A percentile compares a stretch with the other conserved stretches of the same genome.
Evolutionary conservation across 1,284 basidiomycete genomes (phyloP).

Genomic region (Sanghuangporus sanghuang): DNA sequence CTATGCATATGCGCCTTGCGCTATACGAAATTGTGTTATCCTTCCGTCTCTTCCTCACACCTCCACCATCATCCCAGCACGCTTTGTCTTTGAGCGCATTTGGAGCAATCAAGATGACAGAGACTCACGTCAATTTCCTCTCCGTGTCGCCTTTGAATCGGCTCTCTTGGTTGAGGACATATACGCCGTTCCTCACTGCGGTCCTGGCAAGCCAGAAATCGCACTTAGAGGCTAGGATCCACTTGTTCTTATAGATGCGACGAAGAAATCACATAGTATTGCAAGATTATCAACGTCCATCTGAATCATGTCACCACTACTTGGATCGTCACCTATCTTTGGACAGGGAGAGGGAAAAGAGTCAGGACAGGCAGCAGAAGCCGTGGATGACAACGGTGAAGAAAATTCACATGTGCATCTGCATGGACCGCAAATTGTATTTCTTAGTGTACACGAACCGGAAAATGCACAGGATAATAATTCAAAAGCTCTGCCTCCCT

Average conservation of each 20-base stretch:
- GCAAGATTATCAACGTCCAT: conserved; percentile 52
- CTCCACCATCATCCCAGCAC: conserved; percentile 1
- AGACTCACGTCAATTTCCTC: conserved; percentile 52
- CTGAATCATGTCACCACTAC: conserved; percentile 38
- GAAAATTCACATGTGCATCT: conserved; percentile 50
- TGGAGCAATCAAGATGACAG: neutral
- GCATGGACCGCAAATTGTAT: conserved; percentile 51
- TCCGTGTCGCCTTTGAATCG: conserved; percentile 82
- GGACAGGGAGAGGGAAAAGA: conserved; percentile 62
- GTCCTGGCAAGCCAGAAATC: conserved; percentile 54
- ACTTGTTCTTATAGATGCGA: conserved; percentile 37
- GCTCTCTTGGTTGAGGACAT: conserved; percentile 78
- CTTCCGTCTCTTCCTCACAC: neutral
- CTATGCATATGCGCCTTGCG: neutral
- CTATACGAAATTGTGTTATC: neutral
- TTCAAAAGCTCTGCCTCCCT: conserved; percentile 50
- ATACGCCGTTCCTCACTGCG: conserved; percentile 65
- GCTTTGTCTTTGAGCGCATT: neutral
- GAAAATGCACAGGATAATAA: conserved; percentile 29
- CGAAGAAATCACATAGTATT: conserved; percentile 33
- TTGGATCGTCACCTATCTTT: conserved; percentile 52
- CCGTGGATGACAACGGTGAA: conserved; percentile 33
- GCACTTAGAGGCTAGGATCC: conserved; percentile 65
- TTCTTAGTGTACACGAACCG: conserved; percentile 79
- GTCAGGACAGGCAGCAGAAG: conserved; percentile 34